Evolutionary conservation across 2,329 filamentous ascomycete genomes (phyloP), one percentile per base, ranked within the genome.

Genomic region (Stachybotrys chlorohalonatus): DNA sequence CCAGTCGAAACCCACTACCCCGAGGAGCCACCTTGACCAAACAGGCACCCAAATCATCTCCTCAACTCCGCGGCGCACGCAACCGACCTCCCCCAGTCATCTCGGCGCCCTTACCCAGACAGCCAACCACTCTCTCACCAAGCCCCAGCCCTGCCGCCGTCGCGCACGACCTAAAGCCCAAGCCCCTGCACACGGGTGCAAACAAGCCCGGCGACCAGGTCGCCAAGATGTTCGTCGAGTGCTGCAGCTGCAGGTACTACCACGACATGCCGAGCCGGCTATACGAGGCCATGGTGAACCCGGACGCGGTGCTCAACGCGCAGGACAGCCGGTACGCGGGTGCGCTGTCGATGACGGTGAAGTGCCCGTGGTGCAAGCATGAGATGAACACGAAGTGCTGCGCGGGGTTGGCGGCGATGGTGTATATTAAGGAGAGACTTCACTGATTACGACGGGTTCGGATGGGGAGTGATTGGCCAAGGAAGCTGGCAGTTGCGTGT

Each of bases 291-390:
- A 85, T 86, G 82, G 78, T 78, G 6, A 78, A 79, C 58, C 81
- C 82, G 0, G 77, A 82, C 50, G 75, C 75, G 5, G 69, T 82
- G 11, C 73, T 85, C 11, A 75, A 76, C 16, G 51, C 62, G 53
- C 77, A 80, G 51, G 73, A 73, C 54, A 67, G 70, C 32, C 67
- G 77, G 1, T 80, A 83, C 48, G 75, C 75, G 47, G 81, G 81
- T 1, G 71, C 78, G 7, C 75, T 85, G 49, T 82, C 77, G 8
- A 84, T 83, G 59, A 81, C 78, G 63, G 81, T 87, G 31, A 81
- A 79, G 59, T 89, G 86, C 65, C 85, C 85, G 8, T 89, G 86
- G 86, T 90, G 86, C 66, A 74, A 75, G 48, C 86, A 90, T 70
- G 79, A 80, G 52, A 89, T 90, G 85, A 84, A 76, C 59, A 85